Conservation (phyloP, 192 early-diverging fungal genomes). For the Umbelopsis vinacea region DNA sequence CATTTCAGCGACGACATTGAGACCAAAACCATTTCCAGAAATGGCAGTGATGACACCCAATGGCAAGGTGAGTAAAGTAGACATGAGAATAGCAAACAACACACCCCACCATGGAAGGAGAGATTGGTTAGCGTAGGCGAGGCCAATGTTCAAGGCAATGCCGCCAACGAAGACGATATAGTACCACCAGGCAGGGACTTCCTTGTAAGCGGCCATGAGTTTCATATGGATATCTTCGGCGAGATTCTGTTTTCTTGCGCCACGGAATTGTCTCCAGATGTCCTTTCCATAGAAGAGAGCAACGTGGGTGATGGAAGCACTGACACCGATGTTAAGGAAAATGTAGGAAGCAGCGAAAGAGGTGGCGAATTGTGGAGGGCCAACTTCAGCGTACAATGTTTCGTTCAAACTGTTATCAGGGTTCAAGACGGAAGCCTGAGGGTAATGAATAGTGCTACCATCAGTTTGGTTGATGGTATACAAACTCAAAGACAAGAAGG, state of each 20-base stretch:
- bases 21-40: slow-evolving; percentile 48
- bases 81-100: slow-evolving; percentile 39
- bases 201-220: slow-evolving; percentile 66
- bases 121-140: slow-evolving; percentile 37
- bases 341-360: slow-evolving; percentile 64
- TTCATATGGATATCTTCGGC: slow-evolving; percentile 58
- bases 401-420: slow-evolving; percentile 48
- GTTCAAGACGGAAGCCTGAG: slow-evolving; percentile 47
- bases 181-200: slow-evolving; percentile 81
- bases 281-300: slow-evolving; percentile 66
- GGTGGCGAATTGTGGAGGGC: slow-evolving; percentile 54
- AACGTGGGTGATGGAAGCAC: slow-evolving; percentile 64
- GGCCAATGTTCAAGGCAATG: slow-evolving; percentile 48
- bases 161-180: slow-evolving; percentile 52
- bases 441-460: slow-evolving; percentile 43
- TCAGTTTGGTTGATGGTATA: slow-evolving; percentile 49
- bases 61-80: slow-evolving; percentile 49
- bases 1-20: slow-evolving; percentile 67
- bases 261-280: slow-evolving; percentile 56
- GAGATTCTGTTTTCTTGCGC: slow-evolving; percentile 41
- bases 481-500: slow-evolving; percentile 53
- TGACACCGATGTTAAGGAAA: slow-evolving; percentile 60
- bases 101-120: slow-evolving; percentile 44
- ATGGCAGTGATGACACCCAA: slow-evolving; percentile 62
- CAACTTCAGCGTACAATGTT: slow-evolving; percentile 48